phyloP scores from a whole-genome alignment of 495 filamentous ascomycete species.

The Lindgomyces ingoldianus region DNA sequence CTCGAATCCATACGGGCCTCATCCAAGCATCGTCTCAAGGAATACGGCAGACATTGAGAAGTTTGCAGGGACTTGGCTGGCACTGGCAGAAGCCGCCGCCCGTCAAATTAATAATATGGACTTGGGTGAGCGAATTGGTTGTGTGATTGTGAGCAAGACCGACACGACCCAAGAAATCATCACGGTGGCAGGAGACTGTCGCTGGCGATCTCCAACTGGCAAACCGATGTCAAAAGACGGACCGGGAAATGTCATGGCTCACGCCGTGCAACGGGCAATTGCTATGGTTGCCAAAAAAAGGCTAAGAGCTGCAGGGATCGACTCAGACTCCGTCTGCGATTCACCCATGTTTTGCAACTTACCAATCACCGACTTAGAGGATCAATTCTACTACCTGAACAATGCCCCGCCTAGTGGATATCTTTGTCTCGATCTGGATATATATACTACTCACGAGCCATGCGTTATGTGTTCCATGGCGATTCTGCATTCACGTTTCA shows the following conservation, averaged over 20 bases:
- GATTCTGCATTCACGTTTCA: slow-evolving; percentile 85
- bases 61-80: slow-evolving; percentile 63
- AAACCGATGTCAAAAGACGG: slow-evolving; percentile 37
- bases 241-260: slow-evolving; percentile 72
- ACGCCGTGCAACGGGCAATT: slow-evolving; percentile 83
- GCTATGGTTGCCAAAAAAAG: slow-evolving; percentile 79
- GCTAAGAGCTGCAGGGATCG: slow-evolving; percentile 26
- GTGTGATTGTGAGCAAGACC: slow-evolving; percentile 71
- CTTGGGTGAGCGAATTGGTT: slow-evolving; percentile 70
- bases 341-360: slow-evolving; percentile 42
- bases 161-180: slow-evolving; percentile 52
- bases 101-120: slow-evolving; percentile 55
- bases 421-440: slow-evolving; percentile 84
- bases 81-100: slow-evolving; percentile 66
- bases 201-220: slow-evolving; percentile 50
- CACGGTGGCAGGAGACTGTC: slow-evolving; percentile 75
- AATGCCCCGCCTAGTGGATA: slow-evolving; percentile 70
- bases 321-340: slow-evolving; percentile 1
- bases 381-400: slow-evolving; percentile 44
- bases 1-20: slow-evolving; percentile 73
- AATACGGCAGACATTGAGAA: slow-evolving; percentile 60
- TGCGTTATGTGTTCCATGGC: slow-evolving; percentile 98
- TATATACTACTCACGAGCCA: slow-evolving; percentile 92
- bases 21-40: slow-evolving; percentile 59
- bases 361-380: slow-evolving; percentile 44